Evolutionary conservation across 169 alveolate genomes (phyloP).

Genomic region (Plasmodium cynomolgi): DNA sequence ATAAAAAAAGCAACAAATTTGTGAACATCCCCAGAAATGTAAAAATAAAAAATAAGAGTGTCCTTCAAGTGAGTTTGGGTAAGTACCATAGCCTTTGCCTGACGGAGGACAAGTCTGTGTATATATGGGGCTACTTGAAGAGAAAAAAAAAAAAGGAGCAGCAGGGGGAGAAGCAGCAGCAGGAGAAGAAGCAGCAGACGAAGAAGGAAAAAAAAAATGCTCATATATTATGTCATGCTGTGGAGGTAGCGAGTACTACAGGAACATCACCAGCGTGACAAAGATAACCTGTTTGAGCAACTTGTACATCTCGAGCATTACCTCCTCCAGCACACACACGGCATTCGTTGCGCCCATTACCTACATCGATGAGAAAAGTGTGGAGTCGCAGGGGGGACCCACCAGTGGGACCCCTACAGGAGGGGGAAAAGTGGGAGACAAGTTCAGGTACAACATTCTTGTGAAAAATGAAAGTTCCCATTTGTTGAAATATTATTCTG

Average conservation of each 20-base stretch:
- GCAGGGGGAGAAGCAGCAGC: neutral
- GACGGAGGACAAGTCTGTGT: constrained; percentile 53
- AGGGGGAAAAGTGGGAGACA: constrained; percentile 12
- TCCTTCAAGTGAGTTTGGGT: constrained; percentile 52
- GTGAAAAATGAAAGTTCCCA: neutral
- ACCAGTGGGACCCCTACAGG: neutral
- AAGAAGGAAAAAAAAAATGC: neutral
- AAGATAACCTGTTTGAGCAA: constrained; percentile 43
- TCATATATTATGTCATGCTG: neutral
- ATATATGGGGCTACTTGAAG: constrained; percentile 68
- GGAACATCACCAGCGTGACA: constrained; percentile 11
- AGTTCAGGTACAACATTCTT: constrained; percentile 4
- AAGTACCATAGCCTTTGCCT: constrained; percentile 65
- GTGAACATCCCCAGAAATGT: constrained; percentile 61
- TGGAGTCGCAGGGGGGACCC: neutral
- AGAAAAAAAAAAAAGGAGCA: neutral
- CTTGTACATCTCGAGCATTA: constrained; percentile 30
- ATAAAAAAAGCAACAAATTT: constrained; percentile 11
- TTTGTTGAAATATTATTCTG: constrained; percentile 11
- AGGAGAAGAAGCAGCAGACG: neutral
- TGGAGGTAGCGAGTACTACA: neutral
- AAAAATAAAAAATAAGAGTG: constrained; percentile 30
- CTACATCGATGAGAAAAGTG: neutral
- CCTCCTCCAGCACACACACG: constrained; percentile 59
- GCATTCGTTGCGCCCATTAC: constrained; percentile 56